Conservation (phyloP, 768 basidiomycete species). For the Termitomyces heimii region DNA sequence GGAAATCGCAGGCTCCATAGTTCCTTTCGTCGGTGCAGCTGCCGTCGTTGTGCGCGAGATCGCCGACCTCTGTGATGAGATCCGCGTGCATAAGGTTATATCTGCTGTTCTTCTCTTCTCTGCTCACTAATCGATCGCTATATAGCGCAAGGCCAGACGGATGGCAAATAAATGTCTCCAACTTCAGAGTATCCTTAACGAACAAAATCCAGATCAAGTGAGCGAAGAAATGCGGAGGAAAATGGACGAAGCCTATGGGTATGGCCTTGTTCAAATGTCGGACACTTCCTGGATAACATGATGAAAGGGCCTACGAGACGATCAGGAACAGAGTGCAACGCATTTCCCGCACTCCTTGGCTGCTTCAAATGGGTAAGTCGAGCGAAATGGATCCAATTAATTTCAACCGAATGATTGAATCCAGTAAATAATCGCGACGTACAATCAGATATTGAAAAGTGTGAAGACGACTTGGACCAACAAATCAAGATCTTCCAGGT, state of each 20-base stretch:
- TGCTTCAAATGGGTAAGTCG: conserved; percentile 33
- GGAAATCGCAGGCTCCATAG: conserved; percentile 36
- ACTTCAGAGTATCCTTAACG: conserved; percentile 32
- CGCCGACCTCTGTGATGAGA: conserved; percentile 36
- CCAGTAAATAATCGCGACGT: conserved; percentile 43
- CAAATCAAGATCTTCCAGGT: conserved; percentile 41
- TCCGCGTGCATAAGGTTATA: conserved; percentile 43
- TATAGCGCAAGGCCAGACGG: conserved; percentile 35
- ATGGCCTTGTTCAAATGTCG: conserved; percentile 13
- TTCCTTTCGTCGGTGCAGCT: conserved; percentile 40
- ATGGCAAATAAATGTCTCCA: conserved; percentile 36
- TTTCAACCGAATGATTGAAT: not conserved
- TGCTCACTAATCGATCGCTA: not conserved
- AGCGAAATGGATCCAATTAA: not conserved
- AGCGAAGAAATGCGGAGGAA: conserved; percentile 33
- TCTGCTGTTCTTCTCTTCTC: not conserved
- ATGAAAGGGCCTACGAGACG: conserved; percentile 32
- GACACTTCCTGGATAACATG: not conserved
- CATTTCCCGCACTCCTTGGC: conserved; percentile 32
- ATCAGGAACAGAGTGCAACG: conserved; percentile 31
- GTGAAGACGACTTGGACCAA: conserved; percentile 33
- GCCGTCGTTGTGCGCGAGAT: conserved; percentile 40
- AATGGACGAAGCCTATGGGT: conserved; percentile 41
- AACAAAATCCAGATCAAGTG: conserved; percentile 30
- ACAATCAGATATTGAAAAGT: conserved; percentile 37